A percentile compares a stretch with the other conserved stretches of the same genome.
Evolutionary conservation across 305 asterid species (phyloP).

Genomic region (Solanum aculeatissimum): DNA sequence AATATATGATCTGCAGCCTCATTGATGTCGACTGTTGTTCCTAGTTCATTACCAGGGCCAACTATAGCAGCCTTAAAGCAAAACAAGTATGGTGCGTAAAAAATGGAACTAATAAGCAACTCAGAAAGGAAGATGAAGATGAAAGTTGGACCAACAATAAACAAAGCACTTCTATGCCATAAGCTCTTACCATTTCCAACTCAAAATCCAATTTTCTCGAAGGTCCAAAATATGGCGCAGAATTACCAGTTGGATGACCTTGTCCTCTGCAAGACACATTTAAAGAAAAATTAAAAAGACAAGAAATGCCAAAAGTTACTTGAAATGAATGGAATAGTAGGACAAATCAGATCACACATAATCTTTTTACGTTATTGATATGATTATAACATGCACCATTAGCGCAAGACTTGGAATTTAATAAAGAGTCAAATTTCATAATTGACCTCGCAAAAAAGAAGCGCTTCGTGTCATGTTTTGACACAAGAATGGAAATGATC

Average conservation of each 20-base stretch:
- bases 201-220: constrained; percentile 94
- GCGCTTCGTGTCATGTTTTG: neutral
- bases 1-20: constrained; percentile 90
- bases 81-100: neutral
- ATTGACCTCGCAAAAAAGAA: neutral
- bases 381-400: neutral
- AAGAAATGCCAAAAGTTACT: neutral
- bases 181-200: constrained; percentile 77
- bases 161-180: neutral
- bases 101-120: neutral
- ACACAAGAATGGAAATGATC: neutral
- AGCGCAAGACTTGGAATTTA: neutral
- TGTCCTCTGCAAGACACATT: constrained; percentile 64
- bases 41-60: constrained; percentile 91
- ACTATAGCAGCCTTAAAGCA: constrained; percentile 76
- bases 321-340: neutral
- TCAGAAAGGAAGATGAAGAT: neutral
- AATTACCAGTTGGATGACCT: constrained; percentile 50
- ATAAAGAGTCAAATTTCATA: neutral
- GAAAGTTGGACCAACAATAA: neutral
- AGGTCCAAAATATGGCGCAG: constrained; percentile 87
- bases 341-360: neutral
- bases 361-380: neutral
- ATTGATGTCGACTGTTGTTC: constrained; percentile 54
- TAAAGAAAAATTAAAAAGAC: neutral